Percentiles rank a stretch among this genome's conserved stretches.
These are phyloP conservation scores for Sugiyamaella smithiae DNA, from an alignment of 805 yeast species.

Conservation along the genomic window DNA sequence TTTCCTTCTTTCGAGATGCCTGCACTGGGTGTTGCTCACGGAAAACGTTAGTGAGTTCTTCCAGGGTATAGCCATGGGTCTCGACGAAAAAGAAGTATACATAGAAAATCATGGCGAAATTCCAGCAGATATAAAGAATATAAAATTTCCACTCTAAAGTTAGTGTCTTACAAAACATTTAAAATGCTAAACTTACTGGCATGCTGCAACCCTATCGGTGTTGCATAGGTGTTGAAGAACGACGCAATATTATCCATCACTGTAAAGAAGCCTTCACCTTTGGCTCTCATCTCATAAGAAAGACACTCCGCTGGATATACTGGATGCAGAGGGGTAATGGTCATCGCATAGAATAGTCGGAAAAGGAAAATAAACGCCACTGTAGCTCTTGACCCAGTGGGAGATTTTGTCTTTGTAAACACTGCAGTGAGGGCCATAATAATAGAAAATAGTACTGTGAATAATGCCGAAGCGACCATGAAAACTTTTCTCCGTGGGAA, in stretches of 20 bases:
- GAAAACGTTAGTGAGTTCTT: constrained; percentile 68
- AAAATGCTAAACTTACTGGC: constrained; percentile 16
- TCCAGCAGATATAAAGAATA: constrained; percentile 35
- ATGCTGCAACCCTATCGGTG: constrained; percentile 32
- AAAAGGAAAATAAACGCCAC: constrained; percentile 21
- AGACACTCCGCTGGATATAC: constrained; percentile 34
- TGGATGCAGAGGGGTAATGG: constrained; percentile 39
- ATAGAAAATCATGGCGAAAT: constrained; percentile 33
- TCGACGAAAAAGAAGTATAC: constrained; percentile 69
- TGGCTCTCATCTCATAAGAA: constrained; percentile 33
- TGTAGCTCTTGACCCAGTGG: constrained; percentile 25
- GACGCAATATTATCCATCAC: constrained; percentile 32
- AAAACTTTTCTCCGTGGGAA: constrained; percentile 29
- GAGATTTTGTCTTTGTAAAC: constrained; percentile 18
- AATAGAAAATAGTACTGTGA: constrained; percentile 6
- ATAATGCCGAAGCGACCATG: constrained; percentile 19
- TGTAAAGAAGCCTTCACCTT: constrained; percentile 30
- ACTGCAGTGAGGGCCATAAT: constrained; percentile 25
- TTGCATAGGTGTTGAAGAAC: constrained; percentile 28
- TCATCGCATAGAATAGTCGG: constrained; percentile 22
- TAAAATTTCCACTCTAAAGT: constrained; percentile 31
- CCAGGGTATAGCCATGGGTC: constrained; percentile 75
- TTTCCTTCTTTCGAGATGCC: constrained; percentile 15
- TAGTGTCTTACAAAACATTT: background rate
- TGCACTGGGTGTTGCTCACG: constrained; percentile 17